A percentile compares a stretch with the other conserved stretches of the same genome.
Evolutionary conservation across 306 rosid genomes (phyloP).

Genomic region (Erythrophleum fordii): DNA sequence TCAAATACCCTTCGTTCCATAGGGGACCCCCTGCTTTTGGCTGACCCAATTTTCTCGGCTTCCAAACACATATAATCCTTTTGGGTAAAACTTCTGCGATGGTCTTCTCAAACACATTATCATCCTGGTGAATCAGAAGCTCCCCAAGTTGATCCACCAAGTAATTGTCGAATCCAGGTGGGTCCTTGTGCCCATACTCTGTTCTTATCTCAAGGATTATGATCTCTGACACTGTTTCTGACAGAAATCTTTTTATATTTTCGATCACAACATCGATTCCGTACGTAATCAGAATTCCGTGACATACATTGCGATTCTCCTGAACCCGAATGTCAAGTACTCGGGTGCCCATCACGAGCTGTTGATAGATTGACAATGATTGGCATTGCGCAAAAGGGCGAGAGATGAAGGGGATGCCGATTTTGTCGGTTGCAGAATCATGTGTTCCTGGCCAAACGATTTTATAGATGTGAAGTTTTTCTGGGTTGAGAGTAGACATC

Average conservation of each 20-base stretch:
- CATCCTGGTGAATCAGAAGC: slow-evolving; percentile 69
- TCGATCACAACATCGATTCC: slow-evolving; percentile 65
- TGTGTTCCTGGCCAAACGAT: slow-evolving; percentile 95
- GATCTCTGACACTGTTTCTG: slow-evolving; percentile 72
- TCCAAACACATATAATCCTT: slow-evolving; percentile 85
- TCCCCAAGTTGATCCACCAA: slow-evolving; percentile 74
- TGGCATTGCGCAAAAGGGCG: slow-evolving; percentile 97
- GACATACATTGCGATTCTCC: slow-evolving; percentile 69
- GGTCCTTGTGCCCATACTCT: slow-evolving; percentile 81
- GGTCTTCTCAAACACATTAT: slow-evolving; percentile 61
- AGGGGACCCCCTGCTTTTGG: slow-evolving; percentile 68
- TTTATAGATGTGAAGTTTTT: slow-evolving; percentile 54
- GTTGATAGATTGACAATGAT: slow-evolving; percentile 70
- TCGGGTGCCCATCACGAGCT: slow-evolving; percentile 62
- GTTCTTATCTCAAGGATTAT: slow-evolving; percentile 81
- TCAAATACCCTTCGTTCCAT: slow-evolving; percentile 71
- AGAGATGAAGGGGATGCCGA: slow-evolving; percentile 74
- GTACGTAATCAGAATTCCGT: slow-evolving; percentile 75
- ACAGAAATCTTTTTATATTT: slow-evolving; percentile 62
- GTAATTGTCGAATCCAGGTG: slow-evolving; percentile 73
- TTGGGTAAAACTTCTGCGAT: slow-evolving; percentile 67
- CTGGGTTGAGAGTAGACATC: slow-evolving; percentile 66
- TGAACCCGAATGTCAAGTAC: slow-evolving; percentile 76
- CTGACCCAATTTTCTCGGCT: slow-evolving; percentile 71
- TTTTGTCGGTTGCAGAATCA: slow-evolving; percentile 81